Conservation (phyloP, 2,329 filamentous ascomycete species). For the Colletotrichum kahawae region DNA sequence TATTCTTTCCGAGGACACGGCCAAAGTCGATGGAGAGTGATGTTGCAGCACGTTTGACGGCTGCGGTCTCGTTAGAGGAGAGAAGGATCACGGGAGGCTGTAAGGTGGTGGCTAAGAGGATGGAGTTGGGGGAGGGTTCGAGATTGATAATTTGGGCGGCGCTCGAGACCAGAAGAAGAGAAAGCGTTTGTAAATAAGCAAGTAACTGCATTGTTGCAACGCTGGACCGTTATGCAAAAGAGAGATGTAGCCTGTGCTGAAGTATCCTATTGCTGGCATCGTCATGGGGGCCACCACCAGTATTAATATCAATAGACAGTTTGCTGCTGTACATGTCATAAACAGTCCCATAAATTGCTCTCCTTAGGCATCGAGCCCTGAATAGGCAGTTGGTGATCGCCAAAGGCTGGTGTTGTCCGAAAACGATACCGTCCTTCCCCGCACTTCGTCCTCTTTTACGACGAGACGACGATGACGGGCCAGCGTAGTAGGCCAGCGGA, state of each 20-base stretch:
- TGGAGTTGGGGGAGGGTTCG: background rate
- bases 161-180: background rate
- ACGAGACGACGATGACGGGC: background rate
- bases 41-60: slow-evolving; percentile 50
- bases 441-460: background rate
- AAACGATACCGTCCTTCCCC: background rate
- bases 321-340: no score
- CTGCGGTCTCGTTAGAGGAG: slow-evolving; percentile 22
- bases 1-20: slow-evolving; percentile 46
- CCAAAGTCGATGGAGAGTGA: slow-evolving; percentile 57
- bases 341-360: fast-evolving
- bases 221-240: background rate
- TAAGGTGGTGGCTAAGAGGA: background rate
- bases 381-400: background rate
- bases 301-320: background rate
- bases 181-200: background rate
- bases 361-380: fast-evolving
- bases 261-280: fast-evolving
- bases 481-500: background rate
- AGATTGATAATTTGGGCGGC: background rate
- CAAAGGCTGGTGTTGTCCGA: background rate
- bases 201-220: background rate
- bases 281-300: background rate
- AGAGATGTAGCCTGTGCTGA: background rate
- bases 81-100: background rate